Base-by-base conservation (phyloP, 441 rosid genomes). In the Croton setiger region DNA sequence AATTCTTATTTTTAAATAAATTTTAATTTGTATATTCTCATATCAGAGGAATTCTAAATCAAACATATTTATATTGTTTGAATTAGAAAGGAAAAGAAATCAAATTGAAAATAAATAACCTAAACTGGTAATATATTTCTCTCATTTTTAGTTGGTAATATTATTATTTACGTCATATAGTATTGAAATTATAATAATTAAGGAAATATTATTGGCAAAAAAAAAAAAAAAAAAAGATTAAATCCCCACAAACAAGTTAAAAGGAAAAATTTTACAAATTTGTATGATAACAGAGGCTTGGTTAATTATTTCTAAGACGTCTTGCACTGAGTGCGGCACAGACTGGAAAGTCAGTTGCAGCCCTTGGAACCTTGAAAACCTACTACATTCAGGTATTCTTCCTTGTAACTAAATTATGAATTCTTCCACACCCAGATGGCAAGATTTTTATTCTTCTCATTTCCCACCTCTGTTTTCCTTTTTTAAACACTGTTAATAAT, bases 381-480 rank as follows among this genome's bases (percentile, higher is more conserved):
- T 44, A 17, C 54, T 15, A 39, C 43, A 20, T 27, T 68, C 72
- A 69, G 82, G 82, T 80, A 52, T 60, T 36, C 61, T 59, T 55
- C 71, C 59, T 68, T 60, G 36, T 35, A 31, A 44, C 4, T 68
- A 23, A 61, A 74, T 77, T 41, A 17, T 63, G 5, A 48, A 44
- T 39, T 48, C 75, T 54, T 53, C 43, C 64, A 61, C 31, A 27
- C 75, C 77, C 76, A 49, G 80, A 31, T 68, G 64, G n/a, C 58
- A 17, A 67, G 51, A 47, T 41, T 68, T 56, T 57, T 53, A 7
- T 58, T 72, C 49, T 15, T 35, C 21, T 23, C 2, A 17, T 1
- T 18, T 36, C 35, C 55, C 27, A 39, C 33, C n/a, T 4, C 17
- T 23, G 10, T 63, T 8, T 39, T 33, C 1, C 6, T 60, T 53